Percentiles rank a stretch among this genome's conserved stretches.
phyloP scores from a whole-genome alignment of 2,329 filamentous ascomycete genomes.

The Colletotrichum kahawae region DNA sequence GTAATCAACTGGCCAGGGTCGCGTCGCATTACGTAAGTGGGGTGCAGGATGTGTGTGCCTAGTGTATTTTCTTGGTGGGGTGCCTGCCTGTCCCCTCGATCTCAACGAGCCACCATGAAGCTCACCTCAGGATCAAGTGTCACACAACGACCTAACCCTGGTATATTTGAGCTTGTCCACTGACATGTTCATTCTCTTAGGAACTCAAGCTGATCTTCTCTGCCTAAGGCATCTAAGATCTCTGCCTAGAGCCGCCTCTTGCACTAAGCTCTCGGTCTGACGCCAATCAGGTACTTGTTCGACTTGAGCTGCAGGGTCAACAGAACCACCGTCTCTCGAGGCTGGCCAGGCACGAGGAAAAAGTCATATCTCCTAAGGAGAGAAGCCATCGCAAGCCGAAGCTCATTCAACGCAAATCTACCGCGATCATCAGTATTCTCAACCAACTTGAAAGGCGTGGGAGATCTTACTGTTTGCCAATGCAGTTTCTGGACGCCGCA shows the following conservation, averaged over 20 bases:
- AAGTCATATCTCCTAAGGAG: neutral
- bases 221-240: neutral
- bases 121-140: neutral
- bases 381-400: neutral
- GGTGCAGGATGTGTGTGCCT: neutral
- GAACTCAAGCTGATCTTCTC: neutral
- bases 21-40: conserved; percentile 3
- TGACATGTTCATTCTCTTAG: neutral
- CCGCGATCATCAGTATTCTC: neutral
- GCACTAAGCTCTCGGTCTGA: neutral
- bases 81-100: neutral
- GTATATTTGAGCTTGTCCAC: neutral
- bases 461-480: neutral
- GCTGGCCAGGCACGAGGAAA: neutral
- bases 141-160: neutral
- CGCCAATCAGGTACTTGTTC: neutral
- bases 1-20: neutral
- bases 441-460: neutral
- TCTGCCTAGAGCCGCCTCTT: neutral
- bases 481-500: neutral
- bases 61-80: neutral
- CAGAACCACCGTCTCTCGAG: neutral
- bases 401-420: neutral
- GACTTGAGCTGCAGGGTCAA: neutral
- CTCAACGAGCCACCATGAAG: neutral